Conservation (phyloP, 805 yeast genomes). For the Priceomyces fermenticarens region DNA sequence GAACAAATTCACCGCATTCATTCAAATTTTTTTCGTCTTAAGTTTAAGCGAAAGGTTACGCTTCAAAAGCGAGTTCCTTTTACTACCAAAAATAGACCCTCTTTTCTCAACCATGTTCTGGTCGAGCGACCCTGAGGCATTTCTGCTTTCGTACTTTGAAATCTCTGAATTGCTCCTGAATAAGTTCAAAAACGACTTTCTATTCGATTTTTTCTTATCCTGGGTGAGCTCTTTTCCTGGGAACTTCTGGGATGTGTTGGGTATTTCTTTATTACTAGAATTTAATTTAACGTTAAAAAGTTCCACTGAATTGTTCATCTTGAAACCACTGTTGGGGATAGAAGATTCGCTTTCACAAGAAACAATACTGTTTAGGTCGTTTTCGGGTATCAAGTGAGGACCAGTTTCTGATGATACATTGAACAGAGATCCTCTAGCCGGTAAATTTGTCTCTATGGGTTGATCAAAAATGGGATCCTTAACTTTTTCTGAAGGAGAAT, state of each 20-base stretch:
- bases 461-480: background rate
- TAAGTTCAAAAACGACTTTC: constrained; percentile 14
- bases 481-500: background rate
- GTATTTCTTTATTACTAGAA: too few species aligned
- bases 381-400: background rate
- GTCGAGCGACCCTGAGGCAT: background rate
- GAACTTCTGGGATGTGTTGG: too few species aligned
- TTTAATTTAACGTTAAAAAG: background rate
- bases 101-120: background rate
- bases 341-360: background rate
- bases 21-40: constrained; percentile 9
- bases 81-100: background rate
- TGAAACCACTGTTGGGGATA: background rate
- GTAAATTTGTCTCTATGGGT: background rate
- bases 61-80: constrained; percentile 11
- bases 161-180: constrained; percentile 9
- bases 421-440: background rate
- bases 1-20: too few species aligned
- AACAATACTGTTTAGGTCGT: constrained; percentile 1
- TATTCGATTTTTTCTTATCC: constrained; percentile 5
- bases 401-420: background rate
- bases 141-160: background rate
- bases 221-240: background rate
- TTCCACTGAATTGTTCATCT: background rate
- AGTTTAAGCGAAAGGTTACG: constrained; percentile 15